phyloP scores from a whole-genome alignment of 352 stramenopile species.

The Pilasporangium apinafurcum region DNA sequence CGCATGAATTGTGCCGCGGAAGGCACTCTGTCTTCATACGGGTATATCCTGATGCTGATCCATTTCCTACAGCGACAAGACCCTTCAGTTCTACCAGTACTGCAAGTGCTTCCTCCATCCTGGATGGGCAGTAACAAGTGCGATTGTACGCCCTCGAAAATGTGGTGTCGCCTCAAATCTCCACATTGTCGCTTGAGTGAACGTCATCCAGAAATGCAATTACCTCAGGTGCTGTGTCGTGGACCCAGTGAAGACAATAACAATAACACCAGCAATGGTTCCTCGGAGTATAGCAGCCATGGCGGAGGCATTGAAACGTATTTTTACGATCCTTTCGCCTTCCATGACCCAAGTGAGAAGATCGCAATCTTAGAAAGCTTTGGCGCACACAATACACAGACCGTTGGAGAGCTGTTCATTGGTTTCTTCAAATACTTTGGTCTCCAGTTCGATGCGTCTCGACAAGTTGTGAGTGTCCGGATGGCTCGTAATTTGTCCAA shows the following conservation, averaged over 20 bases:
- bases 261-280: slow-evolving; percentile 9
- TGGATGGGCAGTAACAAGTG: slow-evolving; percentile 39
- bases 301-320: slow-evolving; percentile 70
- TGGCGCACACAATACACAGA: slow-evolving; percentile 37
- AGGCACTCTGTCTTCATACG: slow-evolving; percentile 79
- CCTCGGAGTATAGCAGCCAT: too few relatives aligned
- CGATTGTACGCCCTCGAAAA: slow-evolving; percentile 11
- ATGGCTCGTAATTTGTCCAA: slow-evolving; percentile 64
- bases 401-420: slow-evolving; percentile 57
- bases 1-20: slow-evolving; percentile 82
- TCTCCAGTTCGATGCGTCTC: slow-evolving; percentile 59
- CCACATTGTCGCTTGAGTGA: slow-evolving; percentile 33
- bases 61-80: slow-evolving; percentile 75
- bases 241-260: slow-evolving; percentile 41
- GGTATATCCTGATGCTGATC: slow-evolving; percentile 82
- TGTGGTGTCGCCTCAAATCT: slow-evolving; percentile 15
- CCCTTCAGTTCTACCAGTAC: slow-evolving; percentile 62
- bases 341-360: slow-evolving; percentile 37
- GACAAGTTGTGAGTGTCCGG: slow-evolving; percentile 61
- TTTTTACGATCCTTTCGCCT: slow-evolving; percentile 75
- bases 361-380: slow-evolving; percentile 31
- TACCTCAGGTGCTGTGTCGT: slow-evolving; percentile 49
- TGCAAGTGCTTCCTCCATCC: slow-evolving; percentile 51
- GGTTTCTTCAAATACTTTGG: slow-evolving; percentile 79
- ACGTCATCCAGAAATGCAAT: slow-evolving; percentile 16